Evolutionary conservation across 164 flowering plant genomes (phyloP).

Genomic region (Vitis amurensis): DNA sequence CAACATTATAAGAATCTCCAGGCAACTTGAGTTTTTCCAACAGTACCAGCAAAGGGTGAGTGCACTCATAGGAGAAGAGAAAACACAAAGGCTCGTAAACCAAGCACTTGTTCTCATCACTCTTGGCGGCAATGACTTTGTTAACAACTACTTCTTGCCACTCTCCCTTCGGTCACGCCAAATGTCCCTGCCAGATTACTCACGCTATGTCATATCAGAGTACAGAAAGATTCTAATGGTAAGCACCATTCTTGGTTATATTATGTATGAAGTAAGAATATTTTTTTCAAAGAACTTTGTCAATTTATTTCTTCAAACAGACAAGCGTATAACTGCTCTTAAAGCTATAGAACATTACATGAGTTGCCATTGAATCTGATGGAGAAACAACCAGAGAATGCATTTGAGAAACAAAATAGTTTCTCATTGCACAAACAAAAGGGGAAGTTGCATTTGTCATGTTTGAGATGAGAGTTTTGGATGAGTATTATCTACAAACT

Average conservation of each 20-base stretch:
- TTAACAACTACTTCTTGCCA: constrained; percentile 80
- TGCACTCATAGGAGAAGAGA: constrained; percentile 36
- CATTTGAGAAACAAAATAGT: too few species aligned
- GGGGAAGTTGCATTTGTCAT: too few species aligned
- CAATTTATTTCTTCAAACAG: too few species aligned
- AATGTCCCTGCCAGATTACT: constrained; percentile 46
- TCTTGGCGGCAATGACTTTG: constrained; percentile 81
- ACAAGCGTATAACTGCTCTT: too few species aligned
- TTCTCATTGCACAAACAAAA: too few species aligned
- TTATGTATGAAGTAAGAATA: too few species aligned
- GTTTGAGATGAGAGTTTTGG: too few species aligned
- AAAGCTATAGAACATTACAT: too few species aligned
- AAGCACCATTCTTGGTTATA: neutral
- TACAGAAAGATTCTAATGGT: constrained; percentile 55
- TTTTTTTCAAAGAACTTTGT: too few species aligned
- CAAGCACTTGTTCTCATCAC: constrained; percentile 59
- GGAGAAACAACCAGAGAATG: too few species aligned
- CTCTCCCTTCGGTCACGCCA: constrained; percentile 57
- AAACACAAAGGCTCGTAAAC: constrained; percentile 44
- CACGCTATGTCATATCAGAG: constrained; percentile 46
- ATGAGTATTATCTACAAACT: too few species aligned
- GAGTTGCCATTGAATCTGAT: too few species aligned
- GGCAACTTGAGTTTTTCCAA: constrained; percentile 47
- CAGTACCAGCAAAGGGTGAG: constrained; percentile 52
- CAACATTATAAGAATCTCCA: constrained; percentile 49